A percentile compares a stretch with the other conserved stretches of the same genome.
These are phyloP conservation scores for Venturia aucupariae DNA, from an alignment of 2,329 filamentous ascomycete genomes.

Conservation along the genomic window DNA sequence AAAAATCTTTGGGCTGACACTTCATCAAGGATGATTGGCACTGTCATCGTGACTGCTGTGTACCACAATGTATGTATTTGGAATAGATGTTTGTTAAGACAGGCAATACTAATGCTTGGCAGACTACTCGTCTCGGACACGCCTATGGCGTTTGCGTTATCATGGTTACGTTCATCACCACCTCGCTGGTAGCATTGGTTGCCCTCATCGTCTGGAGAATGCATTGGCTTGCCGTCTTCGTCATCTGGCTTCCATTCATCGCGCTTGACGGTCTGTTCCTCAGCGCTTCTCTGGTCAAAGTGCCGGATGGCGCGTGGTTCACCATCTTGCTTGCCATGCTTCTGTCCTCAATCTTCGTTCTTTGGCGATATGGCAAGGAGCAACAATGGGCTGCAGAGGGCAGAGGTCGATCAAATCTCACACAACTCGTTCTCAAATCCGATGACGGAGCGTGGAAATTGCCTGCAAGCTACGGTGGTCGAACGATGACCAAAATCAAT, in stretches of 20 bases:
- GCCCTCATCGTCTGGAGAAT: conserved; percentile 65
- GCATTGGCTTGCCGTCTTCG: conserved; percentile 48
- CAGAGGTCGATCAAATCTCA: conserved; percentile 43
- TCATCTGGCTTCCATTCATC: conserved; percentile 56
- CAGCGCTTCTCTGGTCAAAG: conserved; percentile 60
- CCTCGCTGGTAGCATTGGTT: conserved; percentile 62
- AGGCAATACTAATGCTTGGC: not conserved
- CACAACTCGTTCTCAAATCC: not conserved
- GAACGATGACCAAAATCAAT: not conserved
- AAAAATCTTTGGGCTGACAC: no score
- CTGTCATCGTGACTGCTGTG: conserved; percentile 62
- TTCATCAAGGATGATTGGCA: conserved; percentile 61
- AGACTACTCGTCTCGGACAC: conserved; percentile 45
- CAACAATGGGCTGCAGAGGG: conserved; percentile 65
- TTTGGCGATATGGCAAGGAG: conserved; percentile 75
- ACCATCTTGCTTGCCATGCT: conserved; percentile 56
- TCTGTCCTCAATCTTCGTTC: conserved; percentile 55
- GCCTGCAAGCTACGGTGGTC: not conserved
- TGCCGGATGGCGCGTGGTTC: conserved; percentile 71
- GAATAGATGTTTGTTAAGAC: conserved; percentile 35
- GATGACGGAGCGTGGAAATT: not conserved
- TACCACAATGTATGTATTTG: conserved; percentile 49
- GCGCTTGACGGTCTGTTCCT: conserved; percentile 60
- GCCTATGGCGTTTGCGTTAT: conserved; percentile 76
- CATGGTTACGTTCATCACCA: conserved; percentile 69